Percentiles rank a stretch among this genome's conserved stretches.
phyloP scores from a whole-genome alignment of 2,329 filamentous ascomycete genomes.

The Hymenoscyphus scutula region DNA sequence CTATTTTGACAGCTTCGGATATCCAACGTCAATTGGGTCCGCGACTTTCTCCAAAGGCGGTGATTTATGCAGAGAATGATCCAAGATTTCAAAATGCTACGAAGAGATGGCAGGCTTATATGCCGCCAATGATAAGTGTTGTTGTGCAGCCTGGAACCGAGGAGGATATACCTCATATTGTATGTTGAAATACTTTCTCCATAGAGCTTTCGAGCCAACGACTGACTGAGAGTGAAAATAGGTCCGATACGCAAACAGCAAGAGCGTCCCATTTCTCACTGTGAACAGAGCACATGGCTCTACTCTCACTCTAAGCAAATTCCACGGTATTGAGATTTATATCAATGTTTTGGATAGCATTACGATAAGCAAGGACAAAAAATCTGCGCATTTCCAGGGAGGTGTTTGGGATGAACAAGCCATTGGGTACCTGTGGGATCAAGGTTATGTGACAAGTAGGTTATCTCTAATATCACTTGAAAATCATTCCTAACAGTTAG shows the following conservation, averaged over 20 bases:
- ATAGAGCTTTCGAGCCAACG: conserved; percentile 27
- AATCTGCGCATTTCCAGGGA: conserved; percentile 32
- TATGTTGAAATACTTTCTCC: background rate
- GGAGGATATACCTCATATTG: background rate
- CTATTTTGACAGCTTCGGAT: background rate
- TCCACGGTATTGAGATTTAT: conserved; percentile 15
- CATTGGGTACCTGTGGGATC: conserved; percentile 3
- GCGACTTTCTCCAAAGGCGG: background rate
- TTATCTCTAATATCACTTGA: too few relatives aligned
- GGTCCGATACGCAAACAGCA: conserved; percentile 13
- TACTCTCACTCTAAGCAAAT: conserved; percentile 6
- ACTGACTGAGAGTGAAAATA: conserved; percentile 27
- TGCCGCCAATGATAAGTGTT: background rate
- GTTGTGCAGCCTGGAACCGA: conserved; percentile 1
- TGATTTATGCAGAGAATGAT: background rate
- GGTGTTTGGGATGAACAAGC: conserved; percentile 19
- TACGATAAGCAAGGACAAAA: conserved; percentile 28
- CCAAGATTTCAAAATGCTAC: background rate
- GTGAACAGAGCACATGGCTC: conserved; percentile 53
- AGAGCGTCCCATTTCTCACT: conserved; percentile 38
- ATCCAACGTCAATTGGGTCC: background rate
- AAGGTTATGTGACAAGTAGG: conserved; percentile 7
- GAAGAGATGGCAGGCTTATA: background rate
- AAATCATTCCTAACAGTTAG: background rate
- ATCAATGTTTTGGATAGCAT: conserved; percentile 27